Percentiles rank a stretch among this genome's conserved stretches.
These are phyloP conservation scores for Thinopyrum elongatum DNA, from an alignment of 176 grass and related monocot genomes.

Conservation along the genomic window DNA sequence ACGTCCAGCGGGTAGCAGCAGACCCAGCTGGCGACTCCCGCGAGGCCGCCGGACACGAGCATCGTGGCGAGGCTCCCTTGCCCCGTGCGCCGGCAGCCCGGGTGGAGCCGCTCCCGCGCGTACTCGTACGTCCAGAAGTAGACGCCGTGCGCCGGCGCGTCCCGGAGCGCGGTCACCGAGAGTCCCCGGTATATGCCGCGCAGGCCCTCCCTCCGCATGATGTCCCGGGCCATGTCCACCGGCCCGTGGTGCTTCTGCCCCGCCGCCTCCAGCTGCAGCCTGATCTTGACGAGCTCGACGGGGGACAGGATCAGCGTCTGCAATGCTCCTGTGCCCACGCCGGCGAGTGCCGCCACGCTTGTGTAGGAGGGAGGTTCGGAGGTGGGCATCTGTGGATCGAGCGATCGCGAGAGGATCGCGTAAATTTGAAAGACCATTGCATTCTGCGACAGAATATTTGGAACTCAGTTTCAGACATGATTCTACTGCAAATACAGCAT, in stretches of 20 bases:
- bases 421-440: conserved; percentile 91
- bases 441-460: conserved; percentile 45
- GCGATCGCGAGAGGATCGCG: conserved; percentile 65
- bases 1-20: conserved; percentile 94
- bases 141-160: conserved; percentile 86
- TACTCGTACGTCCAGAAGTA: conserved; percentile 97
- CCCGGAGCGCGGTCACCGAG: conserved; percentile 68
- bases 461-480: not conserved
- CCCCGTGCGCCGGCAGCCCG: conserved; percentile 54
- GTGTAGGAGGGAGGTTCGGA: conserved; percentile 61
- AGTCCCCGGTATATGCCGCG: conserved; percentile 79
- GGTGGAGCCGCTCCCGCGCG: conserved; percentile 67
- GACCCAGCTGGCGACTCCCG: conserved; percentile 92
- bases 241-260: conserved; percentile 49
- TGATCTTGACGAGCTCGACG: conserved; percentile 85
- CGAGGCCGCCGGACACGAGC: conserved; percentile 80
- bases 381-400: conserved; percentile 20
- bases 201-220: conserved; percentile 53
- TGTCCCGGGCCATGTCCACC: conserved; percentile 49
- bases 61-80: conserved; percentile 71
- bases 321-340: conserved; percentile 67
- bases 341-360: conserved; percentile 64
- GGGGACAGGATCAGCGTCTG: conserved; percentile 82
- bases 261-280: conserved; percentile 67
- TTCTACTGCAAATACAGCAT: not conserved